Evolutionary conservation across 139 green algal species (phyloP).

Genomic region (Gonium pectorale): DNA sequence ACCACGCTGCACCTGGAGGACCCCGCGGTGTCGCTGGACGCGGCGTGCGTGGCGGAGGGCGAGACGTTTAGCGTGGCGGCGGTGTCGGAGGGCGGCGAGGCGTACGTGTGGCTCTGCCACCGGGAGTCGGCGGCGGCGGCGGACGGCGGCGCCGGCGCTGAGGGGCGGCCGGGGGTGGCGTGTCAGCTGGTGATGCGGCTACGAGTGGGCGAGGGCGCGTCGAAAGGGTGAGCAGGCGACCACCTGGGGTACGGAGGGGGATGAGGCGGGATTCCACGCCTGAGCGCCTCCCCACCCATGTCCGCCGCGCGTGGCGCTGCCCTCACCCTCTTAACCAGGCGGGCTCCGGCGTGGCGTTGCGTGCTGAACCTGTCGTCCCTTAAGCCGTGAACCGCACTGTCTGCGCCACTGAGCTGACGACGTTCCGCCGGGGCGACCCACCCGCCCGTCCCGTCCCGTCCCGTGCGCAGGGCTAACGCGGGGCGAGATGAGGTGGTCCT

Average conservation of each 20-base stretch:
- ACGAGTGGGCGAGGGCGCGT: conserved; percentile 23
- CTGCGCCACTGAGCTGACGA: no score
- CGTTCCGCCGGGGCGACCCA: no score
- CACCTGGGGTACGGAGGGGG: neutral
- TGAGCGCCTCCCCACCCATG: no score
- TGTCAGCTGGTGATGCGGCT: conserved; percentile 56
- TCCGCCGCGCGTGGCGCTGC: no score
- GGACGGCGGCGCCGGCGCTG: conserved; percentile 7
- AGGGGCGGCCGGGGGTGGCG: neutral
- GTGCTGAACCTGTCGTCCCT: no score
- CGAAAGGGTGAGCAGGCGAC: conserved; percentile 39
- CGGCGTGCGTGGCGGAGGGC: neutral
- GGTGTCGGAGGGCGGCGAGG: conserved; percentile 64
- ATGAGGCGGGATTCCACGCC: no score
- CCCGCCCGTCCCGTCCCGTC: no score
- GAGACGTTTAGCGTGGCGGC: conserved; percentile 61
- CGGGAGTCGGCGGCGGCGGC: neutral
- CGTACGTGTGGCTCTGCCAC: conserved; percentile 66
- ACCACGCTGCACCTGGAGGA: conserved; percentile 60
- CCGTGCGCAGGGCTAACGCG: conserved; percentile 33
- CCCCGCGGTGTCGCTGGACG: conserved; percentile 54
- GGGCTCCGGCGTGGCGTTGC: no score
- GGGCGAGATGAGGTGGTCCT: conserved; percentile 27
- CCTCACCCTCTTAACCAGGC: no score
- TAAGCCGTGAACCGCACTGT: no score